Percentiles rank a stretch among this genome's conserved stretches.
phyloP scores from a whole-genome alignment of 2,329 filamentous ascomycete genomes.

The Hypoxylon sp. region DNA sequence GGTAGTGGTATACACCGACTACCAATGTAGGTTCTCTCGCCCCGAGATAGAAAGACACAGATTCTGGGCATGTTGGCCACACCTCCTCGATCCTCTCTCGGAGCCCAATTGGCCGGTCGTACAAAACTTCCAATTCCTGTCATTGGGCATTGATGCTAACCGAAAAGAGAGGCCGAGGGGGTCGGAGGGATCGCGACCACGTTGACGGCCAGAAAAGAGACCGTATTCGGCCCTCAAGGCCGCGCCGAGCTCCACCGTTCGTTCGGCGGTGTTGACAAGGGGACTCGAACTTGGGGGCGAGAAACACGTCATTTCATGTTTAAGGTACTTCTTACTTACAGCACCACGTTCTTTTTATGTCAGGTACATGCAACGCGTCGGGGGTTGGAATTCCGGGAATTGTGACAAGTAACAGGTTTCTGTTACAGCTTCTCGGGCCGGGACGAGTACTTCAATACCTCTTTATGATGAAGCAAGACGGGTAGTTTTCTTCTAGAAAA shows the following conservation, averaged over 20 bases:
- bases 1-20: constrained; percentile 15
- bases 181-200: constrained; percentile 45
- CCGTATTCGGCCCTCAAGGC: constrained; percentile 43
- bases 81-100: constrained; percentile 30
- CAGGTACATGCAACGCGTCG: constrained; percentile 49
- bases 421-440: constrained; percentile 18
- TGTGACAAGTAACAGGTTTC: constrained; percentile 35
- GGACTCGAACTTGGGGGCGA: constrained; percentile 23
- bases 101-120: constrained; percentile 48
- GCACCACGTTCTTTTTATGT: constrained; percentile 45
- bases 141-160: constrained; percentile 52
- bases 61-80: constrained; percentile 26
- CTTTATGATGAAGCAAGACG: constrained; percentile 8
- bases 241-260: constrained; percentile 48
- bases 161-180: constrained; percentile 42
- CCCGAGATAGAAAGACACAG: constrained; percentile 10
- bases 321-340: constrained; percentile 41
- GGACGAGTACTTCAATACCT: constrained; percentile 14
- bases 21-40: constrained; percentile 26
- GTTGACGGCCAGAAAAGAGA: constrained; percentile 42
- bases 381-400: constrained; percentile 40
- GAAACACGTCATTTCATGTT: constrained; percentile 43
- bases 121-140: constrained; percentile 36
- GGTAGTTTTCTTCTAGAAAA: constrained; percentile 8
- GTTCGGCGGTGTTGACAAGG: constrained; percentile 38